phyloP scores from a whole-genome alignment of 1,284 basidiomycete species.

The Baeospora myosura region DNA sequence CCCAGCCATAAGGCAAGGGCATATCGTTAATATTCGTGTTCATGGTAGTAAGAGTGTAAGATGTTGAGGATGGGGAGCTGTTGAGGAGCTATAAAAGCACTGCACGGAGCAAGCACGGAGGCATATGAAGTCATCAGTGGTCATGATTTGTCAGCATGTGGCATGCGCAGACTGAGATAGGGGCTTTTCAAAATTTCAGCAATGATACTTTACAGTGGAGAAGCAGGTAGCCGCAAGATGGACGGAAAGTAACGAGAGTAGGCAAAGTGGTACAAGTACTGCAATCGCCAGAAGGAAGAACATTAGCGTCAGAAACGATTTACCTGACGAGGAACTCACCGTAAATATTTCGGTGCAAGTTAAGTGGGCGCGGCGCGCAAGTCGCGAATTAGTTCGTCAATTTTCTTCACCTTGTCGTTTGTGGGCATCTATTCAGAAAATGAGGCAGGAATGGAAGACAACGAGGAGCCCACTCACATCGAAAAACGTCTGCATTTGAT shows the following conservation, averaged over 20 bases:
- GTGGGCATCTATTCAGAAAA: slow-evolving; percentile 48
- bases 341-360: too few relatives aligned
- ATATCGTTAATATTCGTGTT: slow-evolving; percentile 15
- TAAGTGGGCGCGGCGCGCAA: too few relatives aligned
- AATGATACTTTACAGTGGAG: too few relatives aligned
- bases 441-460: slow-evolving; percentile 4
- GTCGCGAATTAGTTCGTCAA: slow-evolving; percentile 22
- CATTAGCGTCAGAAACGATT: too few relatives aligned
- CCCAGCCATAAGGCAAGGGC: slow-evolving; percentile 57
- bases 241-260: too few relatives aligned
- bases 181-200: too few relatives aligned
- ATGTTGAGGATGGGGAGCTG: neutral
- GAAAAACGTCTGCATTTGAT: slow-evolving; percentile 42
- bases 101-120: too few relatives aligned
- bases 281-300: too few relatives aligned
- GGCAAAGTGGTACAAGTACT: too few relatives aligned
- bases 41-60: slow-evolving; percentile 17
- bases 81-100: neutral
- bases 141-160: too few relatives aligned
- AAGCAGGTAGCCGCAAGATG: too few relatives aligned
- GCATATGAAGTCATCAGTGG: neutral
- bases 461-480: slow-evolving; percentile 29
- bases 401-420: slow-evolving; percentile 41
- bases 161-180: neutral
- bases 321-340: too few relatives aligned